Evolutionary conservation across 2,329 filamentous ascomycete genomes (phyloP).

Genomic region (Penicillium sp.): DNA sequence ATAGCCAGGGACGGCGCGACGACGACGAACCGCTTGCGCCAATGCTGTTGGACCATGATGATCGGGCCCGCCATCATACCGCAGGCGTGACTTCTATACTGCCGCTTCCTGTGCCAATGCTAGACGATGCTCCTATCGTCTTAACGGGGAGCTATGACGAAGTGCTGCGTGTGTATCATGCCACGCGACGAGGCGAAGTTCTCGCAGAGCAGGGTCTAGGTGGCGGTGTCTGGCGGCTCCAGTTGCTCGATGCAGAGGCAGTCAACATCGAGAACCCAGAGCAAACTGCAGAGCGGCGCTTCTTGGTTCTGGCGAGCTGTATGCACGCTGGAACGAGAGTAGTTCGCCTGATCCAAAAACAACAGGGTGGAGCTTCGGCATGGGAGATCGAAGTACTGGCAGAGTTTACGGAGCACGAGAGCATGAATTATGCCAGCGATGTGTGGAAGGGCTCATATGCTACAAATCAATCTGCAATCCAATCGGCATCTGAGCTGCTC

Average conservation of each 20-base stretch:
- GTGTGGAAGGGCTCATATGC: constrained; percentile 29
- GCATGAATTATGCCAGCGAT: constrained; percentile 93
- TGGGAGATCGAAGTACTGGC: constrained; percentile 66
- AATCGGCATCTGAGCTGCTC: constrained; percentile 21
- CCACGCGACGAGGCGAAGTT: constrained; percentile 44
- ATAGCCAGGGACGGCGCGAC: constrained; percentile 18
- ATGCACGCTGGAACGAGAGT: constrained; percentile 86
- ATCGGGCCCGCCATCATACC: constrained; percentile 60
- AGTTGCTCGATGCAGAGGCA: constrained; percentile 45
- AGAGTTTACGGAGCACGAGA: constrained; percentile 79
- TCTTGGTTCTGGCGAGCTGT: constrained; percentile 74
- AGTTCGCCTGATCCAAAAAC: constrained; percentile 43
- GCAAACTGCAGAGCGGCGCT: constrained; percentile 25
- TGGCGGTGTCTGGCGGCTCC: constrained; percentile 85
- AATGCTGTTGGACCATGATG: constrained; percentile 34
- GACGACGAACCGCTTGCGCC: constrained; percentile 17
- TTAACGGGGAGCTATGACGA: constrained; percentile 94
- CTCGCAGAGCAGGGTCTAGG: constrained; percentile 65
- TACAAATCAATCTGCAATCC: constrained; percentile 7
- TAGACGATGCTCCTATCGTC: constrained; percentile 56
- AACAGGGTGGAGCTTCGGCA: constrained; percentile 33
- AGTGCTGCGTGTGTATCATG: constrained; percentile 61
- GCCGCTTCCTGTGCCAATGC: constrained; percentile 53
- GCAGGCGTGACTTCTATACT: constrained; percentile 87
- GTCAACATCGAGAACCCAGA: neutral